Evolutionary conservation across 2,329 filamentous ascomycete genomes (phyloP), one percentile per base, ranked within the genome.

Genomic region (Aspergillus calidoustus): DNA sequence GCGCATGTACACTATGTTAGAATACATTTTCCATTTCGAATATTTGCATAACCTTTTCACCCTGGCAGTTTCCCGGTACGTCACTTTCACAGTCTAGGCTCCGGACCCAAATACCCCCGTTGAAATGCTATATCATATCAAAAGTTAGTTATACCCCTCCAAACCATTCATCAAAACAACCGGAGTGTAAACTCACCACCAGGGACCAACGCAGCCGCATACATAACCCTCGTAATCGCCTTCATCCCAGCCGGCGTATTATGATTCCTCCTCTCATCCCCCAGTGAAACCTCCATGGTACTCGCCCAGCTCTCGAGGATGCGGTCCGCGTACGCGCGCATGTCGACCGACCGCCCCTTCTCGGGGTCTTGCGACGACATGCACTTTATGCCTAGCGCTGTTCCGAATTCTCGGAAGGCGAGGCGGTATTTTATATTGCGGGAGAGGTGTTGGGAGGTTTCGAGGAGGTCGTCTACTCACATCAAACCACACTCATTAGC

Each of bases 201-300:
- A 4, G 84, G 82, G 54, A 84, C 79, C 65, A 87, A 66, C 38
- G 84, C 84, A 4, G 84, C 77, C 15, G 84, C 82, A 74, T 85
- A 86, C 84, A 87, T 87, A 44, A 83, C 83, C 23, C 79, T 71
- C 4, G 83, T 86, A 46, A 87, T 87, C 0, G 84, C 84, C 49
- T 77, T 73, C 64, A 87, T 67, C 50, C 84, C 82, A 4, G 78
- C 69, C 15, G 79, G 74, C 1, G 78, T 71, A 22, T 74, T 65
- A 2, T 28, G 25, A 17, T 67, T 66, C 23, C 71, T 15, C 4
- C 15, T 13, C 34, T 41, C 34, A 41, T 41, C 63, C 3, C 72
- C 67, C 51, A 77, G 69, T 17, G 74, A 70, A 7, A 73, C 61
- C n/a, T 78, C 70, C 71, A 78, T 76, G 57, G 76, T 74, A 9